A percentile compares a stretch with the other conserved stretches of the same genome.
phyloP scores from a whole-genome alignment of 768 basidiomycete genomes.

The Trametes maxima region DNA sequence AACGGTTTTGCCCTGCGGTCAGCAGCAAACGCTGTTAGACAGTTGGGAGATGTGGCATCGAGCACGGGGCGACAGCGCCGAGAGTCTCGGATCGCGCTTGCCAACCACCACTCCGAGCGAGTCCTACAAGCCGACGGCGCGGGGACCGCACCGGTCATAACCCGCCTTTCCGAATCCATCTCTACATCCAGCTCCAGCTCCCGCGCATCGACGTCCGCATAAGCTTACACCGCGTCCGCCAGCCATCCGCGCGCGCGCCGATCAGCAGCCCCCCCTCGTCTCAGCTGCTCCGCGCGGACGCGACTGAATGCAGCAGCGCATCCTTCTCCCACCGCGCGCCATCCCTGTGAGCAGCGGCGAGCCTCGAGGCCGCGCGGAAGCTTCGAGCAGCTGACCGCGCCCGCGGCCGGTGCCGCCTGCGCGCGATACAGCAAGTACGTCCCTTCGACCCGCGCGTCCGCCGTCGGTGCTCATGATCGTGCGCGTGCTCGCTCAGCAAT shows the following conservation, averaged over 20 bases:
- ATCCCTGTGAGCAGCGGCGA: constrained; percentile 4
- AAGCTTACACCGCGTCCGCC: too few species aligned
- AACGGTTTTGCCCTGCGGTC: too few species aligned
- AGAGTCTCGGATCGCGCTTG: too few species aligned
- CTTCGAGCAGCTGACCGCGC: neutral
- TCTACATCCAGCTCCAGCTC: neutral
- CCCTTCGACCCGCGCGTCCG: too few species aligned
- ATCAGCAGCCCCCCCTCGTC: neutral
- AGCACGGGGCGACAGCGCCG: too few species aligned
- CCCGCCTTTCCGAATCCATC: neutral
- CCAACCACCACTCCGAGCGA: too few species aligned
- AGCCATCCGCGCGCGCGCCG: neutral
- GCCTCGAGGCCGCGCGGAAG: constrained; percentile 6
- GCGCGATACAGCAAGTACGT: too few species aligned
- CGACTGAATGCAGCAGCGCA: too few species aligned
- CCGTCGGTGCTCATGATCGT: too few species aligned
- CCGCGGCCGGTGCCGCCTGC: neutral
- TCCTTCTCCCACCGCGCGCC: neutral
- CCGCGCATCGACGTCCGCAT: neutral
- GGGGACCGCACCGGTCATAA: constrained; percentile 10
- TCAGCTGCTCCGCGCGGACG: neutral
- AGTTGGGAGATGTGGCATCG: too few species aligned
- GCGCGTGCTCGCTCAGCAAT: too few species aligned
- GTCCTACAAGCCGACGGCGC: neutral
- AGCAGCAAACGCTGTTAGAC: too few species aligned